Evolutionary conservation across 352 stramenopile species (phyloP), one percentile per base, ranked within the genome.

Genomic region (Phytophthora tubulina): DNA sequence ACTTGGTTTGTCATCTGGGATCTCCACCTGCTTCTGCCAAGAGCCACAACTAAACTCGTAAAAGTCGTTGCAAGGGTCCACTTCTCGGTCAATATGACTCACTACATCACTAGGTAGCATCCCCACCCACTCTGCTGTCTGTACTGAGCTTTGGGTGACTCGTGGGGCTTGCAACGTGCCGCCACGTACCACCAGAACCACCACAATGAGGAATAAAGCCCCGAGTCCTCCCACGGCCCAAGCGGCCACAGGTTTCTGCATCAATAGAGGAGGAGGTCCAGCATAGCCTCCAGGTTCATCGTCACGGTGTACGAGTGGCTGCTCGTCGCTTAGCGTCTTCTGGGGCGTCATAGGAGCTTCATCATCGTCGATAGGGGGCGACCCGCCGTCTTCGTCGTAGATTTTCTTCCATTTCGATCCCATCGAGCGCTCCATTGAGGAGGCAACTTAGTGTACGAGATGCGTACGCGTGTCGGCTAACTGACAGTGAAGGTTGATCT

Each of bases 21-120:
- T 81, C 30, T 75, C 46, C 15, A 72, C 73, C 30, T 88, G 62
- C 38, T 68, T 55, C 36, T 82, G 57, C 86, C 86, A 93, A 1
- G 49, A 32, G 2, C 86, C 86, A 51, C 86, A 93, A 30, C 82
- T 78, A 70, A 92, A 92, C 30, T 81, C 58, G 79, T 95, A 95
- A 44, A 95, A 93, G 73, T 95, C 88, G 0, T 79, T 63, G 49
- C 88, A 95, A 6, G 88, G 88, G 39, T 90, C 69, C 21, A 84
- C 70, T 0, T 36, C 49, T 9, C 32, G 33, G 52, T 95, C 78
- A n/a, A 95, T 81, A 49, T 88, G 66, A 13, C 52, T 38, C 15
- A 49, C 45, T 36, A 93, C 82, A 2, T 80, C 75, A 8, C 35
- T 45, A 0, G 84, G 84, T 10, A 89, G 46, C 30, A 52, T n/a